phyloP scores from a whole-genome alignment of 257 asterid species.

The Leonotis leonurus region DNA sequence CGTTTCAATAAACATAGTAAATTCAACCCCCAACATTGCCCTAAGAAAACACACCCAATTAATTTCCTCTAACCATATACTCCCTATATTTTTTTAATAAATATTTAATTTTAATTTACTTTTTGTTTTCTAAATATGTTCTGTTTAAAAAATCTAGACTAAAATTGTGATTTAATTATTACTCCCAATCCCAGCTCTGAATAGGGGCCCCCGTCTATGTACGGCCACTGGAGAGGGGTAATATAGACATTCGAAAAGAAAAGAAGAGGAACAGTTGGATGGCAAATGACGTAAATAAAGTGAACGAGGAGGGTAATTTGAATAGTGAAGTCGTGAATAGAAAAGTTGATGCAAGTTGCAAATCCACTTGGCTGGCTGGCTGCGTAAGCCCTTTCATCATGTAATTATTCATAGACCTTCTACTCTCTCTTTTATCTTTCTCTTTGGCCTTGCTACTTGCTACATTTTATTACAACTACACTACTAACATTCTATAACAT shows the following conservation, averaged over 20 bases:
- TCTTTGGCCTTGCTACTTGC: constrained; percentile 12
- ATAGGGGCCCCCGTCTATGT: not conserved
- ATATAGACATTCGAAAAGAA: constrained; percentile 3
- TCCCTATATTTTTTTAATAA: no score
- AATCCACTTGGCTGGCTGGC: constrained; percentile 46
- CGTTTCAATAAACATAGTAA: no score
- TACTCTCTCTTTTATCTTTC: constrained; percentile 6
- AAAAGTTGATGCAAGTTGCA: constrained; percentile 43
- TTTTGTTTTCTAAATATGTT: no score
- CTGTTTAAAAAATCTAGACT: no score
- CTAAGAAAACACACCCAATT: no score
- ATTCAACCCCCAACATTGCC: no score
- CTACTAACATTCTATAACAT: constrained; percentile 9
- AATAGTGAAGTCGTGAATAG: constrained; percentile 30
- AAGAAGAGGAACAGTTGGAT: not conserved
- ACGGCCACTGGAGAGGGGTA: constrained; percentile 13
- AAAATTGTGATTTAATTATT: no score
- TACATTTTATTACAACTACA: constrained; percentile 28
- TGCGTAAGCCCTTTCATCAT: constrained; percentile 16
- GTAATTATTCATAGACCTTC: not conserved
- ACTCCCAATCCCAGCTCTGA: not conserved
- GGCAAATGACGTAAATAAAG: constrained; percentile 25
- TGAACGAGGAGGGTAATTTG: constrained; percentile 17
- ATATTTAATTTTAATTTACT: no score
- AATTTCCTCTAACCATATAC: no score